Base-by-base conservation (phyloP, 2,329 filamentous ascomycete species). In the Cytospora schulzeri region DNA sequence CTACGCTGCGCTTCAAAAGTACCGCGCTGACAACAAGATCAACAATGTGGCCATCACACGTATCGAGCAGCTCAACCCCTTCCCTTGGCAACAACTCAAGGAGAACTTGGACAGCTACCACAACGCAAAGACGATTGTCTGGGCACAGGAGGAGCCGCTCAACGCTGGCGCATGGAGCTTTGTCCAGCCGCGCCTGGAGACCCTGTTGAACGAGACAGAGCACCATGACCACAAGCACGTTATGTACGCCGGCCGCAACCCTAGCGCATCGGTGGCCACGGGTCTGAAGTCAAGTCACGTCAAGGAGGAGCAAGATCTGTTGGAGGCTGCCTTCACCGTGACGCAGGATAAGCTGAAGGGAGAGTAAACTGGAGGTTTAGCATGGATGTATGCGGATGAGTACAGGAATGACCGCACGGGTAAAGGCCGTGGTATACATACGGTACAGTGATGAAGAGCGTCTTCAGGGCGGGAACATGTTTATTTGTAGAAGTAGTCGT, bases 91-190 rank as follows among this genome's bases (percentile, higher is more conserved):
- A 72, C 93, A 95, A 79, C 87, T 99, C 62, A 92, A 91, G 83
- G 94, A 98, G 78, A 98, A 98, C 83, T 86, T 99, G 62, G 94
- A 99, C 83, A 88, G 83, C 78, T 99, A 99, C 83, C 92, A 93
- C 76, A 99, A 99, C 78, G 94, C 94, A 72, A 92, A 97, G 85
- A 94, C 93, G 69, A 93, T 99, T 70, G 93, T 99, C 68, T 99
- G 93, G 93, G 89, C 88, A 71, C 95, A 99, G 80, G 95, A 99
- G 78, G 95, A 99, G 83, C 95, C 95, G 35, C 87, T 99, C 66
- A 99, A 99, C 76, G 95, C 95, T 11, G 95, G 95, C 77, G 92
- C 92, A 55, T 99, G 95, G 95, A 93, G 88, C 76, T 98, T 95
- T 81, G 91, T 90, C n/a, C 95, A 99, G 81, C 95, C 95, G 35